Conservation (phyloP, 2,329 filamentous ascomycete genomes). For the Herpomyces periplanetae region DNA sequence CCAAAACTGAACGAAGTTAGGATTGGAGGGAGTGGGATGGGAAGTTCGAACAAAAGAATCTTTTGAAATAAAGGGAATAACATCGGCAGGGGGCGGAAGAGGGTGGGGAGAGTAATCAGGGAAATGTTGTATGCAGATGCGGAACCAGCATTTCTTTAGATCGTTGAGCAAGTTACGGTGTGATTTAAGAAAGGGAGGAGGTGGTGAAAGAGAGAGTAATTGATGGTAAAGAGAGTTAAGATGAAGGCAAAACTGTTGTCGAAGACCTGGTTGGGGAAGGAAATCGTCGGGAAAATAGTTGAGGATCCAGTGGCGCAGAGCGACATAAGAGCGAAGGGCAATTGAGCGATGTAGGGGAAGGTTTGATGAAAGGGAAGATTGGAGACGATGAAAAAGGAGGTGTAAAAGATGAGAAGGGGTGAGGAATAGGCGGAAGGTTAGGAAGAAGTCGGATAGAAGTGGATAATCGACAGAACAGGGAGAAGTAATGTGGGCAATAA, state of each 20-base stretch:
- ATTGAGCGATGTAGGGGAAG: constrained; percentile 72
- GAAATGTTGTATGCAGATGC: no score
- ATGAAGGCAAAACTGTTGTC: constrained; percentile 35
- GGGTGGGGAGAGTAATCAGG: no score
- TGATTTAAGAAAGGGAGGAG: no score
- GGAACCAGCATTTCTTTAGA: no score
- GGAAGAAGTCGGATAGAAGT: constrained; percentile 79
- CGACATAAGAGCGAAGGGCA: constrained; percentile 78
- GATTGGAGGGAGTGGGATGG: no score
- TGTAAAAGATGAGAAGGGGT: constrained; percentile 32
- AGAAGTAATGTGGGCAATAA: constrained; percentile 85
- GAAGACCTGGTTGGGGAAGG: constrained; percentile 28
- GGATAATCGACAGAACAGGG: constrained; percentile 88
- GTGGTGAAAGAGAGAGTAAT: no score
- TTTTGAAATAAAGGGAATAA: no score
- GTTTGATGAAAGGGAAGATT: constrained; percentile 41
- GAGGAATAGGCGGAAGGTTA: constrained; percentile 67
- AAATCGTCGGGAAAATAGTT: constrained; percentile 96
- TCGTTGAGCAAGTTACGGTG: no score
- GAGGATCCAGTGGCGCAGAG: constrained; percentile 75
- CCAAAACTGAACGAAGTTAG: no score
- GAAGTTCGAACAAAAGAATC: no score
- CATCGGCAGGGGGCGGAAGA: no score
- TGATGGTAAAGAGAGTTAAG: constrained; percentile 24
- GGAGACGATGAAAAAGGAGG: constrained; percentile 44